These are phyloP conservation scores for Verticillium alfalfae DNA, from an alignment of 2,329 filamentous ascomycete species.

Conservation along the genomic window DNA sequence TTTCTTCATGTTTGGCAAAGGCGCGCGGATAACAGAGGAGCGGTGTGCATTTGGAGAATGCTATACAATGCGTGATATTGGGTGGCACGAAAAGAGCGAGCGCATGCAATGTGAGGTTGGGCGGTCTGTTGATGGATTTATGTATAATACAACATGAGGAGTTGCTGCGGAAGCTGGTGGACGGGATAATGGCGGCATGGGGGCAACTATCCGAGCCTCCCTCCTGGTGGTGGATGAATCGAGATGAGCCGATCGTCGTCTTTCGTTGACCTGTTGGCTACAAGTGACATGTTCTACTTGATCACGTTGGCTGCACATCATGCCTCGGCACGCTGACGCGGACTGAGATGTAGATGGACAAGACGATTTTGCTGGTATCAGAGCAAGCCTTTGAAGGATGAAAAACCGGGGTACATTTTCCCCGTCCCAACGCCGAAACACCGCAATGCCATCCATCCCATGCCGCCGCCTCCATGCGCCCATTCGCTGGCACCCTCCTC, in stretches of 20 bases:
- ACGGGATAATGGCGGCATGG: neutral
- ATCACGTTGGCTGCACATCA: no score
- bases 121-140: neutral
- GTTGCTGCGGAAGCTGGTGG: neutral
- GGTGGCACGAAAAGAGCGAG: neutral
- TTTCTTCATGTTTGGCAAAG: conserved; percentile 5
- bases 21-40: neutral
- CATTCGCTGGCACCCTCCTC: neutral
- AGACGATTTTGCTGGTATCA: neutral
- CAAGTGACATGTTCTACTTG: neutral
- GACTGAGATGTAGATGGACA: neutral
- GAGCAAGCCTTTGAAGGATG: neutral
- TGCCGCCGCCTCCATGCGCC: neutral
- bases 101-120: neutral
- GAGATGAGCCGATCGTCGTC: neutral
- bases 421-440: neutral
- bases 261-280: neutral
- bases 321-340: neutral
- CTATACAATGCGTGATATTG: neutral
- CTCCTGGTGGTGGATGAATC: neutral
- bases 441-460: neutral
- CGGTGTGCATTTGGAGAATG: neutral
- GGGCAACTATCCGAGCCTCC: neutral
- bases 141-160: neutral
- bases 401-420: neutral